Evolutionary conservation across 345 rosid species (phyloP).

Genomic region (Luvunga scandens): DNA sequence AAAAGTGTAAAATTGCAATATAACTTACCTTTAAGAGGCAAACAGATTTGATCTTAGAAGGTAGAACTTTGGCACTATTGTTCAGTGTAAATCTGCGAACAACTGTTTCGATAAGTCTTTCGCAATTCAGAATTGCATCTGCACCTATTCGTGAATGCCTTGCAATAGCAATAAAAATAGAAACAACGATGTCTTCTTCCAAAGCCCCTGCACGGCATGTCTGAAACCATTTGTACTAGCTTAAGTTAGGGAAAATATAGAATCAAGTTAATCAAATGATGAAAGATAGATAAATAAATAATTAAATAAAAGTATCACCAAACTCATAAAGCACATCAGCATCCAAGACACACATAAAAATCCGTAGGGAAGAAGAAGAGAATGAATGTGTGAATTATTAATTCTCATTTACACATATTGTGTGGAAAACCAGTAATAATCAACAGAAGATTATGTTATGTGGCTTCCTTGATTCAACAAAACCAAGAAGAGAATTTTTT

Average conservation of each 20-base stretch:
- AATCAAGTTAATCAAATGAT: neutral
- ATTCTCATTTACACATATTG: neutral
- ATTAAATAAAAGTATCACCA: neutral
- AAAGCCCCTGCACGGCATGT: slow-evolving; percentile 43
- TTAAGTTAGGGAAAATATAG: slow-evolving; percentile 4
- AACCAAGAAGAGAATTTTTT: neutral
- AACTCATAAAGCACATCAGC: neutral
- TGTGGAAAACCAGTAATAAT: neutral
- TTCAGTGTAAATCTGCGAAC: slow-evolving; percentile 56
- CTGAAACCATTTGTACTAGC: slow-evolving; percentile 44
- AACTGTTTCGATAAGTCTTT: slow-evolving; percentile 61
- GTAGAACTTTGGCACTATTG: slow-evolving; percentile 35
- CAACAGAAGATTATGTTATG: neutral
- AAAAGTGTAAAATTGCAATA: neutral
- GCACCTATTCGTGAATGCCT: slow-evolving; percentile 88
- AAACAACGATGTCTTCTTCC: slow-evolving; percentile 54
- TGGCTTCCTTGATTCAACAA: neutral
- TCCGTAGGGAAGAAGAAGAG: neutral
- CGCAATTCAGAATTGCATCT: slow-evolving; percentile 66
- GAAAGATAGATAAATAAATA: neutral
- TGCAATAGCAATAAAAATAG: slow-evolving; percentile 67
- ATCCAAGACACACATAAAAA: slow-evolving; percentile 7
- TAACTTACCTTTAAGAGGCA: slow-evolving; percentile 65
- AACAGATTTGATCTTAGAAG: slow-evolving; percentile 61
- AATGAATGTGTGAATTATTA: neutral